Conservation (phyloP, 306 rosid species). For the Pyrus bretschneideri region DNA sequence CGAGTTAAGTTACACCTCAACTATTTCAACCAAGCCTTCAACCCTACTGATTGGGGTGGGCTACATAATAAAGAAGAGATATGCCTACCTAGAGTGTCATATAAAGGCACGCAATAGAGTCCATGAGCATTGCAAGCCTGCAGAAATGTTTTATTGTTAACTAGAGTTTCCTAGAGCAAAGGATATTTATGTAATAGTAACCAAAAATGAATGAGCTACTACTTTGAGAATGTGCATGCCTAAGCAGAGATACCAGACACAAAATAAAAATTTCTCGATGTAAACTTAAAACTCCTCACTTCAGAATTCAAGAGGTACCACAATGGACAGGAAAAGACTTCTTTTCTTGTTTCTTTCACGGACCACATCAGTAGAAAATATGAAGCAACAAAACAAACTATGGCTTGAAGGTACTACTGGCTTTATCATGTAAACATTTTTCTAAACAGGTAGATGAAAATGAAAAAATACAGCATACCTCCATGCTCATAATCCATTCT, state of each 20-base stretch:
- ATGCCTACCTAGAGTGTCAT: constrained; percentile 82
- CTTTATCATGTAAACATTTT: background rate
- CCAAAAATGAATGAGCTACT: background rate
- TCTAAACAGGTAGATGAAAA: background rate
- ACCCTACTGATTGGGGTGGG: background rate
- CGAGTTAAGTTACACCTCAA: background rate
- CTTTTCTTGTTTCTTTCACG: no score
- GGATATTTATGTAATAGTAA: constrained; percentile 10
- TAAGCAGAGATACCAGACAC: background rate
- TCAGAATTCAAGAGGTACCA: background rate
- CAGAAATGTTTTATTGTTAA: constrained; percentile 12
- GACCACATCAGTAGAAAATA: background rate
- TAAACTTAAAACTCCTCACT: background rate
- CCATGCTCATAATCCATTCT: constrained; percentile 95
- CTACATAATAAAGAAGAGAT: constrained; percentile 17
- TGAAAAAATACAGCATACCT: constrained; percentile 40
- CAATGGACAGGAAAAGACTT: background rate
- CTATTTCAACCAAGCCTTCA: background rate
- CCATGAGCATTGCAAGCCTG: constrained; percentile 99
- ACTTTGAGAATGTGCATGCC: background rate
- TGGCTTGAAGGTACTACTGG: background rate
- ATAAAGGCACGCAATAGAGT: constrained; percentile 88
- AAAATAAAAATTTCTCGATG: background rate
- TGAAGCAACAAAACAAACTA: background rate
- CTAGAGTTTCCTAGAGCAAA: constrained; percentile 13